phyloP scores from a whole-genome alignment of 2,329 filamentous ascomycete genomes.

The Alternaria gaisen region DNA sequence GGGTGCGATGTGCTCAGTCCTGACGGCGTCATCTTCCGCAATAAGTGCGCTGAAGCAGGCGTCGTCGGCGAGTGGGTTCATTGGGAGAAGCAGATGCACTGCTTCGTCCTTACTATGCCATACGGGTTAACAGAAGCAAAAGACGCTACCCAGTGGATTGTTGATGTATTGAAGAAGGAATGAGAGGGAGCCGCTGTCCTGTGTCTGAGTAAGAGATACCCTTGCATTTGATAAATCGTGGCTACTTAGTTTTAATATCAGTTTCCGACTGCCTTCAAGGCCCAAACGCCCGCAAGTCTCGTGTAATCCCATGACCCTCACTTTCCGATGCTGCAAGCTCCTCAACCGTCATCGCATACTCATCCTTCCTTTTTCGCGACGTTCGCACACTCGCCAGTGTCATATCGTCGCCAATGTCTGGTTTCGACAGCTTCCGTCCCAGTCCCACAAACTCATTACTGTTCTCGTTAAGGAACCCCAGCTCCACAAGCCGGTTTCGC shows the following conservation, averaged over 20 bases:
- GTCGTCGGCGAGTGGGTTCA: slow-evolving; percentile 65
- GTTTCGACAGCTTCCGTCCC: slow-evolving; percentile 8
- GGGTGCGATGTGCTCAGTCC: slow-evolving; percentile 64
- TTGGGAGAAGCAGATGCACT: slow-evolving; percentile 70
- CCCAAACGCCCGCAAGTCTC: neutral
- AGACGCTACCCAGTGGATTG: slow-evolving; percentile 57
- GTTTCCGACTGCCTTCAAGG: neutral
- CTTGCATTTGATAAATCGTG: neutral
- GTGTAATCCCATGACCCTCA: neutral
- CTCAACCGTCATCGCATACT: neutral
- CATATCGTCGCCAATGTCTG: neutral
- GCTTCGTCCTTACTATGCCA: slow-evolving; percentile 62
- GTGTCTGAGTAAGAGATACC: slow-evolving; percentile 10
- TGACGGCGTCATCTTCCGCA: slow-evolving; percentile 60
- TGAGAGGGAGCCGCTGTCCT: slow-evolving; percentile 8
- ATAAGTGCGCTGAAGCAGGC: slow-evolving; percentile 53
- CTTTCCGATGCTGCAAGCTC: neutral
- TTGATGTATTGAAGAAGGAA: slow-evolving; percentile 48
- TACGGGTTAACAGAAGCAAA: slow-evolving; percentile 60
- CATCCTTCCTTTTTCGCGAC: neutral
- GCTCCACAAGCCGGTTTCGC: slow-evolving; percentile 20
- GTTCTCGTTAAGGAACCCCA: slow-evolving; percentile 22
- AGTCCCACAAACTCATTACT: neutral
- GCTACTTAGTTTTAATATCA: slow-evolving; percentile 1
- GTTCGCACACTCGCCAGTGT: neutral